These are phyloP conservation scores for Scedosporium apiospermum DNA, from an alignment of 2,329 filamentous ascomycete species.

Conservation along the genomic window DNA sequence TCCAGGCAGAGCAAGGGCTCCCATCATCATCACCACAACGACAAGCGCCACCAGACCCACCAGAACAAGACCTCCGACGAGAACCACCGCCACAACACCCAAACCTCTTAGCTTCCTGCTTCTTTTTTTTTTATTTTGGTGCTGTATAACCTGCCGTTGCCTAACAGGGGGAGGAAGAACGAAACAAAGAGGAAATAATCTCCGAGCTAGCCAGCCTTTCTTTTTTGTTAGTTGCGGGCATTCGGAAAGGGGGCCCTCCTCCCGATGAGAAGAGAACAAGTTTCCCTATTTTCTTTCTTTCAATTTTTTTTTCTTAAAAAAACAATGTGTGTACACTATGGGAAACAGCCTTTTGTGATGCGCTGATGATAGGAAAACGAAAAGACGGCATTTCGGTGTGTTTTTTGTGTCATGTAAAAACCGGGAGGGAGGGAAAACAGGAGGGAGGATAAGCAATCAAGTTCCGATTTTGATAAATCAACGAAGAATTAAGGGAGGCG, in stretches of 20 bases:
- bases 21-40: conserved; percentile 29
- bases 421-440: conserved; percentile 6
- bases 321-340: conserved; percentile 14
- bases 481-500: not conserved
- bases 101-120: not conserved
- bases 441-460: not conserved
- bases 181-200: not conserved
- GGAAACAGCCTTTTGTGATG: conserved; percentile 2
- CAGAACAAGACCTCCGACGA: conserved; percentile 9
- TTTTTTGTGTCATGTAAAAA: conserved; percentile 7
- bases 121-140: not conserved
- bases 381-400: conserved; percentile 6
- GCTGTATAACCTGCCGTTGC: not conserved
- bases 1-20: conserved; percentile 74
- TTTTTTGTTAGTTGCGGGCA: not conserved
- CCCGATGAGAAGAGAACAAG: not conserved
- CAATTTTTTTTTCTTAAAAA: conserved; percentile 4
- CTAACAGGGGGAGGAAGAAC: not conserved
- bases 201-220: not conserved
- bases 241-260: not conserved
- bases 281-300: conserved; percentile 1
- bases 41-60: conserved; percentile 17
- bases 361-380: conserved; percentile 4
- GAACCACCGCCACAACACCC: conserved; percentile 4
- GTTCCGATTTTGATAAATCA: not conserved